Base-by-base conservation (phyloP, 768 basidiomycete species). In the Bullera alba region DNA sequence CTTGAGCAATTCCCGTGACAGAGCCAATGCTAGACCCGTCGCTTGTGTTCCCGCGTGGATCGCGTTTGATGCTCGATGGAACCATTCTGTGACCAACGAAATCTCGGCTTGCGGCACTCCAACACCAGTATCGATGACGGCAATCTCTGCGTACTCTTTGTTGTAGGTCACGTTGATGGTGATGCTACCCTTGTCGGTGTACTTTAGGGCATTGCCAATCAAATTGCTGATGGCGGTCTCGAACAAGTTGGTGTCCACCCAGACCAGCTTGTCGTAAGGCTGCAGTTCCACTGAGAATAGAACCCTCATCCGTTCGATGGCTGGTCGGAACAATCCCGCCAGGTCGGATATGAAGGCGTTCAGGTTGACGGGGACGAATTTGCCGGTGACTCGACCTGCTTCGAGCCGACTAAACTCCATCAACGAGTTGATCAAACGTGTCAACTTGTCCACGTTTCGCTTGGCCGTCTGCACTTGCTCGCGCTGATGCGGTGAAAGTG, bases 381-480 rank as follows among this genome's bases (percentile, higher is more conserved):
- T 38, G 8, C 59, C 67, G 30, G 58, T 44, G 25, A 71, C 50
- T 30, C 65, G 58, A 4, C 74, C 74, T 0, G 70, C 72, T 51
- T 73, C 74, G 8, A 76, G 53, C 14, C 70, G 65, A 21, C 63
- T 72, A 53, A 76, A 75, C 54, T 76, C 75, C 73, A 76, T 73
- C 15, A 76, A 49, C 12, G 72, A 65, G 29, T 73, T 69, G 26
- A 76, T 73, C 5, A 76, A 58, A 12, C 75, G 64, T 4, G 60
- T 50, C 2, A 76, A 51, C 21, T 75, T 55, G 17, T 64, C 61
- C 17, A 72, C 65, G 53, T 75, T 76, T 12, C 74, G 58, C 38
- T 67, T 63, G 12, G 69, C 69, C 4, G 55, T 57, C 15, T 28
- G 29, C 2, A 63, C 38, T 1, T 55, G 29, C 0, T 42, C 25